These are phyloP conservation scores for Boletus insuetus DNA, from an alignment of 768 basidiomycete genomes.

Conservation along the genomic window DNA sequence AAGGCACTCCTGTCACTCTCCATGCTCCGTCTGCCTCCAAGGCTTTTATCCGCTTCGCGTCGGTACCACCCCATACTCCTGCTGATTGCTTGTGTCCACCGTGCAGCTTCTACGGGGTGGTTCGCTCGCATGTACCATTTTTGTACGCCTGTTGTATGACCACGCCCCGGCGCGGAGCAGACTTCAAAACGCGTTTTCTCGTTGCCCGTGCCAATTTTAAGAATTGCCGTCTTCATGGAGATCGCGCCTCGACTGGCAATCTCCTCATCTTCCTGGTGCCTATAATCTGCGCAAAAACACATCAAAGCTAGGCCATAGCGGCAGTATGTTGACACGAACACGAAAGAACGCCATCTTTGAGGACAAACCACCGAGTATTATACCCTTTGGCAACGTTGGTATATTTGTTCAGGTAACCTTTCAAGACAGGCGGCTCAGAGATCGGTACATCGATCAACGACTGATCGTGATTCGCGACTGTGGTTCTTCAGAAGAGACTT, in stretches of 20 bases:
- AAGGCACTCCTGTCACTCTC: slow-evolving; percentile 48
- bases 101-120: slow-evolving; percentile 84
- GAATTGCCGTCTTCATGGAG: slow-evolving; percentile 73
- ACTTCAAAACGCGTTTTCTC: slow-evolving; percentile 84
- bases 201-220: slow-evolving; percentile 48
- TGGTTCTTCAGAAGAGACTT: neutral
- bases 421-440: slow-evolving; percentile 58
- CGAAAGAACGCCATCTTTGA: slow-evolving; percentile 81
- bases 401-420: slow-evolving; percentile 88
- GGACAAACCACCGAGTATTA: slow-evolving; percentile 88
- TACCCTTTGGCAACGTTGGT: slow-evolving; percentile 91
- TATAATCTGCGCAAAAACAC: slow-evolving; percentile 53
- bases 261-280: slow-evolving; percentile 86
- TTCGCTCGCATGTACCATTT: slow-evolving; percentile 85
- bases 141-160: slow-evolving; percentile 45
- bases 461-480: slow-evolving; percentile 80
- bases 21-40: slow-evolving; percentile 37
- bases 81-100: slow-evolving; percentile 79
- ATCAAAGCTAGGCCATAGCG: neutral
- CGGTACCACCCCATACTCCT: slow-evolving; percentile 72
- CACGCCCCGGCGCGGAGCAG: slow-evolving; percentile 53
- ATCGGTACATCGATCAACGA: slow-evolving; percentile 54
- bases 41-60: slow-evolving; percentile 35
- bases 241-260: slow-evolving; percentile 86
- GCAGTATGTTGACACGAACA: slow-evolving; percentile 47